Conservation (phyloP, 2,329 filamentous ascomycete species). For the Pseudogymnoascus sp. region DNA sequence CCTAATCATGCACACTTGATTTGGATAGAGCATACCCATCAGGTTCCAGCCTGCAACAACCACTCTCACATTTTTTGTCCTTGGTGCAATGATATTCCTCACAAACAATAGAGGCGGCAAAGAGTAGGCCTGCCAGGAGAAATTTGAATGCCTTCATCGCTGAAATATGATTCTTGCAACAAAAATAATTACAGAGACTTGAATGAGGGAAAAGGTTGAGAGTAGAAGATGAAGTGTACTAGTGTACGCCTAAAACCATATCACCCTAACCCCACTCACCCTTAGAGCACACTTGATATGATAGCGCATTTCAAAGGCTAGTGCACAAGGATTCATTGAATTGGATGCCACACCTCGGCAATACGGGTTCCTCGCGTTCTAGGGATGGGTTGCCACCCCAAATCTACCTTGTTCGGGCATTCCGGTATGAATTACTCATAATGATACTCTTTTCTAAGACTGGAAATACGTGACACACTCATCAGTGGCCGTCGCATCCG, state of each 20-base stretch:
- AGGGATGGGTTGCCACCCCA: neutral
- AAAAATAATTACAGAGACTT: neutral
- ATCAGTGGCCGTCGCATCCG: neutral
- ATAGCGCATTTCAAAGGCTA: neutral
- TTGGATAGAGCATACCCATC: slow-evolving; percentile 1
- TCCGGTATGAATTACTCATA: neutral
- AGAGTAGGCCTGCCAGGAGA: neutral
- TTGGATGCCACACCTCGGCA: neutral
- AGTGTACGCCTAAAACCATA: neutral
- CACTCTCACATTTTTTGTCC: slow-evolving; percentile 1
- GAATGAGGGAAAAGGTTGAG: neutral
- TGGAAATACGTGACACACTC: neutral
- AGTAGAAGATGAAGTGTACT: neutral
- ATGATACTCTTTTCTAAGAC: neutral
- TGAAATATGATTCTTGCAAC: neutral
- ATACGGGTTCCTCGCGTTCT: neutral
- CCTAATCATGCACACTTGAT: neutral
- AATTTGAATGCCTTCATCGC: neutral
- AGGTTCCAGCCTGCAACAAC: slow-evolving; percentile 7
- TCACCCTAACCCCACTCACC: neutral
- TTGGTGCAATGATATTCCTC: slow-evolving; percentile 5
- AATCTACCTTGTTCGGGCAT: neutral
- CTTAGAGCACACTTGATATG: neutral
- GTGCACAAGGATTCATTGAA: neutral
- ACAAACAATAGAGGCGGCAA: neutral